Percentiles rank a stretch among this genome's conserved stretches.
Conservation (phyloP, 2,329 filamentous ascomycete species). For the Paecilomyces variotii region DNA sequence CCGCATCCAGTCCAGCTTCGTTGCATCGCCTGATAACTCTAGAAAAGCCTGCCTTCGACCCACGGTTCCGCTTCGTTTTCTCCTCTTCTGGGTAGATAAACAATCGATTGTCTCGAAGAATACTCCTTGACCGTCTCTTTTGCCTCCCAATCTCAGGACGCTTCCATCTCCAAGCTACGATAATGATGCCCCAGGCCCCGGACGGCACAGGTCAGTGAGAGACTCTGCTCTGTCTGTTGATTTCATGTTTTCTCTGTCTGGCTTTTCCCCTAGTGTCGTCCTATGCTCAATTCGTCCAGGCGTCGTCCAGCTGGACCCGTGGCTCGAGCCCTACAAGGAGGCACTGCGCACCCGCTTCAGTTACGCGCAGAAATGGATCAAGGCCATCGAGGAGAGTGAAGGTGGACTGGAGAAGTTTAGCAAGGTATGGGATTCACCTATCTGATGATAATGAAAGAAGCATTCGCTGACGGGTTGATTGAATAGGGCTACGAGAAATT, state of each 20-base stretch:
- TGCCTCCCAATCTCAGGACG: not conserved
- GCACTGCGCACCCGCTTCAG: slow-evolving; percentile 67
- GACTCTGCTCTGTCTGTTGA: not conserved
- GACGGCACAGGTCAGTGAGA: slow-evolving; percentile 22
- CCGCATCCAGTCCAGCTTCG: not conserved
- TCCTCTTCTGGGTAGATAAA: not conserved
- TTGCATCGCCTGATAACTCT: not conserved
- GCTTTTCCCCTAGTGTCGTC: not conserved
- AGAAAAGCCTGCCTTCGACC: not conserved
- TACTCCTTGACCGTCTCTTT: not conserved
- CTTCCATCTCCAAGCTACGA: not conserved
- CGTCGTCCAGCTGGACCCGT: slow-evolving; percentile 80
- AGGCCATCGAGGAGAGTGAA: slow-evolving; percentile 71
- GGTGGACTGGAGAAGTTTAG: slow-evolving; percentile 90
- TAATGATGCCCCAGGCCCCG: not conserved
- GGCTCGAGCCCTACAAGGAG: slow-evolving; percentile 76
- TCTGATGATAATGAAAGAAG: not conserved
- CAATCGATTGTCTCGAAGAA: not conserved
- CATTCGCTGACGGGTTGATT: not conserved
- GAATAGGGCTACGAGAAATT: slow-evolving; percentile 73
- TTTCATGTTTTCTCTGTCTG: not conserved
- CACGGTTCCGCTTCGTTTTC: not conserved
- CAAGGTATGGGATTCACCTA: slow-evolving; percentile 43
- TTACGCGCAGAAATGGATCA: slow-evolving; percentile 80
- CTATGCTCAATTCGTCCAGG: slow-evolving; percentile 44